Percentiles rank a stretch among this genome's conserved stretches.
Evolutionary conservation across 192 early-diverging fungal species (phyloP).

Genomic region (Polychytrium aggregatum): DNA sequence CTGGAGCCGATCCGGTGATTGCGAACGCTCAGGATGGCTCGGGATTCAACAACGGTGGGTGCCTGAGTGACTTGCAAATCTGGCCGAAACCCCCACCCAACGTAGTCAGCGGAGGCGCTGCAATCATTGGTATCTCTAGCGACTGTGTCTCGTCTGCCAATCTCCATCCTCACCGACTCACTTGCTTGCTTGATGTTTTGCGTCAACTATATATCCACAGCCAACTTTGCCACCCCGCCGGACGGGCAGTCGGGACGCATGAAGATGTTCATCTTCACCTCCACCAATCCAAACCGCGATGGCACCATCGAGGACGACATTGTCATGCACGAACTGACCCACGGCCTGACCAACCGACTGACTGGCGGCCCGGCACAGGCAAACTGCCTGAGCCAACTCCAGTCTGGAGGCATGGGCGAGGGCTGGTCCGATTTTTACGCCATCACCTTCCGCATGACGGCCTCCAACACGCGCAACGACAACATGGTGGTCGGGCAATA

Average conservation of each 20-base stretch:
- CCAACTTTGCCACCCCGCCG: constrained; percentile 52
- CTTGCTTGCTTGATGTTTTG: too few relatives aligned
- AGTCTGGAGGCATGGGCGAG: constrained; percentile 57
- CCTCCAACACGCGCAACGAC: constrained; percentile 25
- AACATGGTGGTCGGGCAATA: constrained; percentile 30
- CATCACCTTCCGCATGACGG: constrained; percentile 19
- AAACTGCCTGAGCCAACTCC: constrained; percentile 39
- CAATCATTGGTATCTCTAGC: too few relatives aligned
- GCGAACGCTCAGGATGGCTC: constrained; percentile 24
- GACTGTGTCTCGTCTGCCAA: too few relatives aligned
- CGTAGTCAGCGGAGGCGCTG: too few relatives aligned
- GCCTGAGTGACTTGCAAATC: too few relatives aligned
- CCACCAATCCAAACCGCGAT: constrained; percentile 40
- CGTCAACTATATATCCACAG: too few relatives aligned
- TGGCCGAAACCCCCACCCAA: too few relatives aligned
- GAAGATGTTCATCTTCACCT: constrained; percentile 40
- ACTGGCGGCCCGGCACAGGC: too few relatives aligned
- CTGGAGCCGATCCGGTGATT: constrained; percentile 20
- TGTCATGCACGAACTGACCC: constrained; percentile 49
- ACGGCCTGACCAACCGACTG: constrained; percentile 54
- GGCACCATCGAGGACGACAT: constrained; percentile 47
- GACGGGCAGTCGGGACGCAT: constrained; percentile 39
- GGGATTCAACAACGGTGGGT: constrained; percentile 45
- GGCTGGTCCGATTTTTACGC: constrained; percentile 50
- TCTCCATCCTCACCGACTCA: too few relatives aligned